Evolutionary conservation across 352 stramenopile genomes (phyloP), one percentile per base, ranked within the genome.

Genomic region (Globisporangium orthogonon): DNA sequence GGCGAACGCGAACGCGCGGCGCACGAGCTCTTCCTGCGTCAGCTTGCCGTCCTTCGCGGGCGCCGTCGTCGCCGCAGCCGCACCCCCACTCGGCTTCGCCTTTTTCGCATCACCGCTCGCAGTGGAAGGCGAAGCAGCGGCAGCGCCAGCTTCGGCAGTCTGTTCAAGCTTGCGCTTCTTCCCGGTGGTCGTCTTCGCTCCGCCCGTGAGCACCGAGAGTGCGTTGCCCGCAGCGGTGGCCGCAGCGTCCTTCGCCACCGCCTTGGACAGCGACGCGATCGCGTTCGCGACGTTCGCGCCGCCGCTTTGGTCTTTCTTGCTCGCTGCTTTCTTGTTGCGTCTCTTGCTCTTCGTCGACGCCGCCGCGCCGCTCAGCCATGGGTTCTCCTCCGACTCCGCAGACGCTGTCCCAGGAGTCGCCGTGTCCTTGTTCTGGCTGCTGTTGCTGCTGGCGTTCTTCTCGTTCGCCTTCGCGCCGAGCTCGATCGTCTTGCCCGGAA

Each of bases 11-110:
- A 99, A 99, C 23, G 96, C 97, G 39, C 86, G 82, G 17, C 82
- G 73, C 23, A 99, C 94, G 10, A 99, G 76, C 62, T 98, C 94
- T 56, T 97, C 91, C 67, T 98, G 91, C 31, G 60, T 87, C 33
- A 67, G 50, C 52, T 71, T 60, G 33, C 52, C 62, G 55, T 58
- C 52, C 17, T 15, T n/a, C 3, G 14, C 50, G 6, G 65, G 35
- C 41, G 53, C 23, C 37, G 30, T n/a, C n/a, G n/a, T n/a, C n/a
- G n/a, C n/a, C n/a, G n/a, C n/a, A n/a, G n/a, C n/a, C n/a, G n/a
- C n/a, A n/a, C n/a, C n/a, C n/a, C n/a, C 30, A 5, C 15, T 54
- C 15, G 31, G 15, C 35, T 54, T 54, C 17, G 49, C 49, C 10
- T 54, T 54, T n/a, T 54, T 54, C 29, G 49, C 30, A 3, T 17